Conservation (phyloP, 805 yeast species). For the Lipomyces anomalus region DNA sequence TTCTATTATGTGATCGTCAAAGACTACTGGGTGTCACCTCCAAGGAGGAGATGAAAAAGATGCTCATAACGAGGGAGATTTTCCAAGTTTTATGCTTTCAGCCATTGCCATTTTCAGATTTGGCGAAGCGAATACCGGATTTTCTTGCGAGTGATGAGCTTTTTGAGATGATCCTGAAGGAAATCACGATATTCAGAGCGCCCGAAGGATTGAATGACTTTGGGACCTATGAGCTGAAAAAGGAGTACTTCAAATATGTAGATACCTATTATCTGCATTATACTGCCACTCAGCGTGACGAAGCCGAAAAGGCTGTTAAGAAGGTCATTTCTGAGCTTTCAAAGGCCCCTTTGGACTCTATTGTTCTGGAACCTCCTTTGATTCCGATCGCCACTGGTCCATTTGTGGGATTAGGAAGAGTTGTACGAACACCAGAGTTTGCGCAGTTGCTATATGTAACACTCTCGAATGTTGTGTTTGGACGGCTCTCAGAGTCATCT, state of each 20-base stretch:
- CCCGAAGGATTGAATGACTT: conserved; percentile 54
- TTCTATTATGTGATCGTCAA: conserved; percentile 60
- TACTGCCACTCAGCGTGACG: conserved; percentile 73
- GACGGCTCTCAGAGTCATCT: conserved; percentile 7
- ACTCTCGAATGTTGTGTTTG: conserved; percentile 8
- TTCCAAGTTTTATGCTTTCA: conserved; percentile 77
- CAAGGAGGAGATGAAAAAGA: conserved; percentile 35
- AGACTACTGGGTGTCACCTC: conserved; percentile 43
- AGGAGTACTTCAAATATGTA: conserved; percentile 46
- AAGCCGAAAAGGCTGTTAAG: conserved; percentile 63
- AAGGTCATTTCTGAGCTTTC: conserved; percentile 42
- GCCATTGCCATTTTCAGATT: conserved; percentile 62
- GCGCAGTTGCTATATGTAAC: conserved; percentile 20
- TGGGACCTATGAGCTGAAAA: conserved; percentile 65
- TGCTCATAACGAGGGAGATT: conserved; percentile 61
- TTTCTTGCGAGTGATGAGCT: conserved; percentile 64
- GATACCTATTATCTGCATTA: conserved; percentile 83
- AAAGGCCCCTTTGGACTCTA: conserved; percentile 40
- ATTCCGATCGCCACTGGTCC: conserved; percentile 30
- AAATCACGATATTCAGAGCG: conserved; percentile 55
- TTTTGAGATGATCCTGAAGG: conserved; percentile 57
- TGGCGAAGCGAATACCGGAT: conserved; percentile 68
- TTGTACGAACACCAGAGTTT: conserved; percentile 26
- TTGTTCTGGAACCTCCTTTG: conserved; percentile 53
- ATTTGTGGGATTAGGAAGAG: conserved; percentile 28